phyloP scores from a whole-genome alignment of 2,329 filamentous ascomycete genomes.

The Cercospora zeae-maydis region DNA sequence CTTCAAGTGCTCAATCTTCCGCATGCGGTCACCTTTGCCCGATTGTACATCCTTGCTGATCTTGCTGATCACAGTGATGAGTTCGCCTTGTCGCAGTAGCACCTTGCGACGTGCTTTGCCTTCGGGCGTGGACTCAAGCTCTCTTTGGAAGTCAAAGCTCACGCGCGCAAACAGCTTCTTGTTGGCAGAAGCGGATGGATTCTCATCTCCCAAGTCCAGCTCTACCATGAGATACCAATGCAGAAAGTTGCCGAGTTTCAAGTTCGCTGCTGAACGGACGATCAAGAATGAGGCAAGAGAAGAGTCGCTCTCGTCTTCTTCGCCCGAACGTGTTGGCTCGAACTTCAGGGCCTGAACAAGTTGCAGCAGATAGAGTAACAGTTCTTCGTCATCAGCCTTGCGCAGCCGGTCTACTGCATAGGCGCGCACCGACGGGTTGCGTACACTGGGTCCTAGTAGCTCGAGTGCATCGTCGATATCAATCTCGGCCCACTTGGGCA shows the following conservation, averaged over 20 bases:
- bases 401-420: slow-evolving; percentile 90
- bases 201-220: slow-evolving; percentile 64
- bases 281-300: slow-evolving; percentile 89
- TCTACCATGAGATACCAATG: slow-evolving; percentile 99
- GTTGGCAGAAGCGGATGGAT: slow-evolving; percentile 61
- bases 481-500: slow-evolving; percentile 93
- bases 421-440: slow-evolving; percentile 80
- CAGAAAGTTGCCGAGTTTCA: slow-evolving; percentile 88
- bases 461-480: slow-evolving; percentile 96
- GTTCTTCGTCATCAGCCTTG: slow-evolving; percentile 88
- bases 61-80: slow-evolving; percentile 80
- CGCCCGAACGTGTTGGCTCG: slow-evolving; percentile 56
- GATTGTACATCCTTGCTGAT: slow-evolving; percentile 85
- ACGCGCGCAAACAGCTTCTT: slow-evolving; percentile 87
- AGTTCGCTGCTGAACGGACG: slow-evolving; percentile 78
- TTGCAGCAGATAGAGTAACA: slow-evolving; percentile 86
- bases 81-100: slow-evolving; percentile 80
- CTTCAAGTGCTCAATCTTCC: slow-evolving; percentile 81
- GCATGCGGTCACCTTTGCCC: slow-evolving; percentile 69
- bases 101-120: slow-evolving; percentile 71
- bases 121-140: slow-evolving; percentile 67
- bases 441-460: slow-evolving; percentile 85
- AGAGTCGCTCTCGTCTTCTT: slow-evolving; percentile 61
- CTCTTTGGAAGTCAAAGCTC: slow-evolving; percentile 92
- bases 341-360: slow-evolving; percentile 95